A percentile compares a stretch with the other conserved stretches of the same genome.
These are phyloP conservation scores for Vanrija pseudolonga DNA, from an alignment of 1,284 basidiomycete species.

Conservation along the genomic window DNA sequence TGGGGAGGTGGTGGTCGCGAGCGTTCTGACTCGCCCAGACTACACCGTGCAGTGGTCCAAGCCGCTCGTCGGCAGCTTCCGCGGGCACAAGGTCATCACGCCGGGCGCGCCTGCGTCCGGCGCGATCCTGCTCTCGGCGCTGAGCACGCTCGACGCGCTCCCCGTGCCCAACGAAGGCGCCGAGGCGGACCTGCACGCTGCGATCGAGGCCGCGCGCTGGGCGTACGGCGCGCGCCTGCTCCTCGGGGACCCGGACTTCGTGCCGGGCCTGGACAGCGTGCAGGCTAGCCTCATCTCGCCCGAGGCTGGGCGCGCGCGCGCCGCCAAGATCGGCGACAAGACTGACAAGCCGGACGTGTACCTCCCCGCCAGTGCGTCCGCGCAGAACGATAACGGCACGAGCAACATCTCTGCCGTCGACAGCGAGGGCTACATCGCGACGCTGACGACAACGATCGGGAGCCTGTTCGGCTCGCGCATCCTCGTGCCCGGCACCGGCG, in stretches of 20 bases:
- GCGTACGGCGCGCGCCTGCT: constrained; percentile 40
- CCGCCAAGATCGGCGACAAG: background rate
- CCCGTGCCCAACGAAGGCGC: constrained; percentile 14
- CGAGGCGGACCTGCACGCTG: constrained; percentile 14
- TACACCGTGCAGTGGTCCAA: constrained; percentile 28
- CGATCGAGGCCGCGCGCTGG: constrained; percentile 33
- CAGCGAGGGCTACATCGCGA: constrained; percentile 32
- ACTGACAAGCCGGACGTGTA: constrained; percentile 5
- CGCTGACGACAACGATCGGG: constrained; percentile 43
- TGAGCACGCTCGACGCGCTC: constrained; percentile 30
- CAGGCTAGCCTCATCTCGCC: constrained; percentile 24
- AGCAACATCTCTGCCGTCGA: constrained; percentile 43
- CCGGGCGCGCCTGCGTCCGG: constrained; percentile 42
- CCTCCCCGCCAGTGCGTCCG: background rate
- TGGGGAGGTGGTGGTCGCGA: background rate
- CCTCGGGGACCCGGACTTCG: constrained; percentile 40
- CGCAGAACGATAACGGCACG: constrained; percentile 27
- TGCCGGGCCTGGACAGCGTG: constrained; percentile 23
- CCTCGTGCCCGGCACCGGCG: constrained; percentile 39
- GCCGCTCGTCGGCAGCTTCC: constrained; percentile 27
- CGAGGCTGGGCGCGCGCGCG: background rate
- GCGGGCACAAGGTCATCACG: constrained; percentile 29
- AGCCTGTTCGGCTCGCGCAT: constrained; percentile 40
- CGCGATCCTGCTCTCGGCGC: constrained; percentile 33
- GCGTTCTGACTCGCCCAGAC: constrained; percentile 14